These are phyloP conservation scores for Hemisphaericaspora nanyangensis DNA, from an alignment of 805 yeast species.

Conservation along the genomic window DNA sequence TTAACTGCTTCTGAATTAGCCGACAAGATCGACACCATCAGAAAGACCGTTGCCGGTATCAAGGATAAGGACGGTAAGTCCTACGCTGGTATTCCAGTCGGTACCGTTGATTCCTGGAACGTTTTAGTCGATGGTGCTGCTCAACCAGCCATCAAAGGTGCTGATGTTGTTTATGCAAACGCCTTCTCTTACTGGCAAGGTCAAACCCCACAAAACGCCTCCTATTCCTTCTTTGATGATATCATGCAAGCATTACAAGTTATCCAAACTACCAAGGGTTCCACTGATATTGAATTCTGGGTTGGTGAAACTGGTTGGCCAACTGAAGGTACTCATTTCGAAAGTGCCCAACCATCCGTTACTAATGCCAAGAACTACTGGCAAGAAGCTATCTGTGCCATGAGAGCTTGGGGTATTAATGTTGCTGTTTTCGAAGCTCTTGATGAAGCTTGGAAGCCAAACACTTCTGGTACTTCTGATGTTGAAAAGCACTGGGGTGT, in stretches of 20 bases:
- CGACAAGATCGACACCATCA: conserved; percentile 57
- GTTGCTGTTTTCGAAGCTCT: conserved; percentile 91
- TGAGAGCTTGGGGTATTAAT: conserved; percentile 94
- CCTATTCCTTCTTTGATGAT: conserved; percentile 92
- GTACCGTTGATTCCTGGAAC: conserved; percentile 97
- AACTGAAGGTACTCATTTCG: conserved; percentile 74
- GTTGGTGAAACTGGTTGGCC: conserved; percentile 99
- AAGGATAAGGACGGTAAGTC: conserved; percentile 79
- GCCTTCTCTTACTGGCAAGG: conserved; percentile 99
- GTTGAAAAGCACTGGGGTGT: conserved; percentile 98
- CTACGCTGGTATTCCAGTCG: conserved; percentile 70
- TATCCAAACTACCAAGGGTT: conserved; percentile 82
- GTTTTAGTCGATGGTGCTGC: conserved; percentile 76
- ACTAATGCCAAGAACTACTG: conserved; percentile 76
- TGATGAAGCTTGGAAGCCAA: conserved; percentile 96
- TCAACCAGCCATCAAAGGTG: conserved; percentile 66
- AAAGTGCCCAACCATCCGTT: conserved; percentile 61
- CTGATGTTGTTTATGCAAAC: conserved; percentile 87
- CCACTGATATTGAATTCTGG: conserved; percentile 84
- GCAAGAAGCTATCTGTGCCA: conserved; percentile 86
- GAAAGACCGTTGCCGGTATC: conserved; percentile 54
- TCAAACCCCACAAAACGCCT: conserved; percentile 75
- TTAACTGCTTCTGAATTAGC: conserved; percentile 75
- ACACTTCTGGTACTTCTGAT: conserved; percentile 75
- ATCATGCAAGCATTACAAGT: conserved; percentile 95